Evolutionary conservation across 169 alveolate genomes (phyloP).

Genomic region (Blepharisma undulans): DNA sequence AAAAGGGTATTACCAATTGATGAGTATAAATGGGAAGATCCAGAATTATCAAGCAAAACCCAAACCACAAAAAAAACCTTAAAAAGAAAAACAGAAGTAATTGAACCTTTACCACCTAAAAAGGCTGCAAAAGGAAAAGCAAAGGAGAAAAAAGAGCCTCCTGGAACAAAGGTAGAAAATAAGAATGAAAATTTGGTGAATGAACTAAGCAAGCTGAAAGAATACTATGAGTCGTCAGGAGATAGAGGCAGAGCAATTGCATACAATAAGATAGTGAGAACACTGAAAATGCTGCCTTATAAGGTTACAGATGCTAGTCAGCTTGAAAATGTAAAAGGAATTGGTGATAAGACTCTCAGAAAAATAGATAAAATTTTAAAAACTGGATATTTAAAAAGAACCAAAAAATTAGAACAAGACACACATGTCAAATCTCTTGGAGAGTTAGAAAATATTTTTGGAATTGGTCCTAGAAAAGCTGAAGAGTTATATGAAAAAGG

Average conservation of each 20-base stretch:
- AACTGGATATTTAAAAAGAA: background rate
- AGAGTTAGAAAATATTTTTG: background rate
- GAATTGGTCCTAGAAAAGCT: background rate
- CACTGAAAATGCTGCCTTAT: background rate
- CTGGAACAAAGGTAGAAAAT: background rate
- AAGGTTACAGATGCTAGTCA: background rate
- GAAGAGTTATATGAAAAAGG: background rate
- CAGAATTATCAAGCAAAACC: too few relatives aligned
- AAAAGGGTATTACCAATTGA: background rate
- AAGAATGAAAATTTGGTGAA: background rate
- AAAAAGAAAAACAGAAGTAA: background rate
- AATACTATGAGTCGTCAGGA: background rate
- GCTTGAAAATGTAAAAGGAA: background rate
- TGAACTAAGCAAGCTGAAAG: conserved; percentile 2
- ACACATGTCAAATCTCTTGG: background rate
- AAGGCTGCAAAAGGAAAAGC: background rate
- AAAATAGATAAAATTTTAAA: background rate
- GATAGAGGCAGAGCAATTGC: background rate
- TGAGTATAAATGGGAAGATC: background rate
- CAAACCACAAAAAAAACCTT: background rate
- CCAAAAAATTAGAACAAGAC: background rate
- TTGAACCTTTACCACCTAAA: background rate
- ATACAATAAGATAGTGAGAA: background rate
- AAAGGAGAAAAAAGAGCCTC: background rate
- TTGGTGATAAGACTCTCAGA: background rate